A percentile compares a stretch with the other conserved stretches of the same genome.
phyloP scores from a whole-genome alignment of 768 basidiomycete genomes.

The Macrolepiota dolichaula region DNA sequence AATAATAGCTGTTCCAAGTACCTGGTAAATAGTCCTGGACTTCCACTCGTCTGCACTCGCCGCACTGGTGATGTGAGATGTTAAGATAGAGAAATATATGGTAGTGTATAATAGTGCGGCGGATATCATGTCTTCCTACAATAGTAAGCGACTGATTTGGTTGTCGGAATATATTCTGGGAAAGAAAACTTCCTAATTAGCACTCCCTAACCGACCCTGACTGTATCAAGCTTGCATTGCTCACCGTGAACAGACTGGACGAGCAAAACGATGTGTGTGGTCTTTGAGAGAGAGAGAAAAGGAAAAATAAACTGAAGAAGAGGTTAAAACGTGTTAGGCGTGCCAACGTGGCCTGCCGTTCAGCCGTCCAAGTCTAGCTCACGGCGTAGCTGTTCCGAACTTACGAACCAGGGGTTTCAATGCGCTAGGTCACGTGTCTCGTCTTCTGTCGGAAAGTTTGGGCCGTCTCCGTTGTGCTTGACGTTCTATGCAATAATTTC shows the following conservation, averaged over 20 bases:
- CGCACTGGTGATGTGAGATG: not conserved
- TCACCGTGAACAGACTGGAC: not conserved
- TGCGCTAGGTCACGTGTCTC: not conserved
- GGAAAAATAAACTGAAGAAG: not conserved
- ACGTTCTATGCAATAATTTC: not conserved
- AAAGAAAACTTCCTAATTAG: not conserved
- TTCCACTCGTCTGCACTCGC: conserved; percentile 19
- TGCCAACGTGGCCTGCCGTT: not conserved
- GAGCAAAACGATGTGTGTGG: not conserved
- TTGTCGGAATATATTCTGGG: not conserved
- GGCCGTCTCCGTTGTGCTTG: not conserved
- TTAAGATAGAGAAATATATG: not conserved
- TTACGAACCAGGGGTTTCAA: not conserved
- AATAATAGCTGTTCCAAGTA: not conserved
- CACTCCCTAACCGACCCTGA: not conserved
- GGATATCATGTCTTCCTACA: not conserved
- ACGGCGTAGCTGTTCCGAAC: not conserved
- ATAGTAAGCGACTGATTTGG: not conserved
- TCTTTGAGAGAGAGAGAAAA: not conserved
- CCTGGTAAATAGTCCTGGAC: conserved; percentile 24
- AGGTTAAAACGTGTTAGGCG: not conserved
- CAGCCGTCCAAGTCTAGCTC: not conserved
- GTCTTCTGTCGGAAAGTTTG: too few species aligned
- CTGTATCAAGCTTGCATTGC: not conserved
- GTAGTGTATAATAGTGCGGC: not conserved